Percentiles rank a stretch among this genome's conserved stretches.
These are phyloP conservation scores for Aphanocladium album DNA, from an alignment of 2,329 filamentous ascomycete genomes.

Conservation along the genomic window DNA sequence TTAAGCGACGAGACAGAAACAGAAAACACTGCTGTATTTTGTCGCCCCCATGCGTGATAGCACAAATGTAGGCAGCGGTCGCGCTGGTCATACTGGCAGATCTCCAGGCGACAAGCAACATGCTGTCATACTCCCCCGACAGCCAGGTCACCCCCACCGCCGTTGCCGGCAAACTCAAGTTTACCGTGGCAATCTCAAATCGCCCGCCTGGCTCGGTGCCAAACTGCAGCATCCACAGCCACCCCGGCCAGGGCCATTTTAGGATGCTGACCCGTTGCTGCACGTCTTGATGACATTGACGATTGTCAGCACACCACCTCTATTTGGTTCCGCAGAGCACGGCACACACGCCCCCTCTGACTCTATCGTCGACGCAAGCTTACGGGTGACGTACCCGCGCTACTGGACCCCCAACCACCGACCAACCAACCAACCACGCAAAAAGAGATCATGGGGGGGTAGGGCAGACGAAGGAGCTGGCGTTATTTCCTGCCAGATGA, in stretches of 20 bases:
- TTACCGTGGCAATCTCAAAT: conserved; percentile 3
- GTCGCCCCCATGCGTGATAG: not conserved
- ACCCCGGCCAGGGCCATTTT: not conserved
- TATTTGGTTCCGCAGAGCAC: not conserved
- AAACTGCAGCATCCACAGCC: not conserved
- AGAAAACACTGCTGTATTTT: conserved; percentile 3
- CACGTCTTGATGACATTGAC: not conserved
- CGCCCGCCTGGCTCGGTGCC: not conserved
- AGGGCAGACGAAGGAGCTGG: not conserved
- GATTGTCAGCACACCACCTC: not conserved
- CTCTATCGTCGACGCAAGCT: not conserved
- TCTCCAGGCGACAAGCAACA: not conserved
- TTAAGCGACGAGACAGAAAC: not conserved
- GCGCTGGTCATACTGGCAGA: not conserved
- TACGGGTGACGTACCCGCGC: conserved; percentile 2
- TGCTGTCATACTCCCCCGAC: not conserved
- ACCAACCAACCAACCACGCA: not conserved
- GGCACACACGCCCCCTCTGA: not conserved
- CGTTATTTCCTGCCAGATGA: not conserved
- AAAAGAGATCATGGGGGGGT: not conserved
- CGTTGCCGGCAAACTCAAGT: not conserved
- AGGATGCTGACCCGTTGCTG: conserved; percentile 2
- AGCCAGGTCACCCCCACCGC: not conserved
- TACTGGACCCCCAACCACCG: not conserved
- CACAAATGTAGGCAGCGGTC: conserved; percentile 2